Evolutionary conservation across 352 stramenopile species (phyloP), one percentile per base, ranked within the genome.

Genomic region (Halophytophthora batemanensis): DNA sequence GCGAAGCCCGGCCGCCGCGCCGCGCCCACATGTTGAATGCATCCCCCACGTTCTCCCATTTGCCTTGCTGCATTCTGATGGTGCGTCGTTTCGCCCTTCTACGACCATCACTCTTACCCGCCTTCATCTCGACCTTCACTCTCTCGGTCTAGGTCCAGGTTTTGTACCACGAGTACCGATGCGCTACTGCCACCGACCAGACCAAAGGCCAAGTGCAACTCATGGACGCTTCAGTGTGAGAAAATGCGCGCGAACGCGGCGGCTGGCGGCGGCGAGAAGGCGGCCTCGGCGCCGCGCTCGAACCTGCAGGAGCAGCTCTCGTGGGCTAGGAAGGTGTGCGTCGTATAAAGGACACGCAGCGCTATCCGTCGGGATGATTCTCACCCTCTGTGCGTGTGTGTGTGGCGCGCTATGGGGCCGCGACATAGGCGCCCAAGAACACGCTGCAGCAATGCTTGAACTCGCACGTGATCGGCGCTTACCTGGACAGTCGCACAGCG

Each of bases 371-470:
- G 13, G 48, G 22, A 17, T 7, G 18, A 3, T 25, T 33, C 31
- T 49, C 22, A 55, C 17, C 3, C 14, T 52, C 43, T 61, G 50
- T 48, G 19, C 52, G 5, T 46, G 7, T 18, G 8, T 55, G 17
- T 41, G 17, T 34, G 10, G 14, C 5, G 0, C 38, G 38, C 39
- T 42, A 45, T 50, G 2, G 10, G 8, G 22, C 14, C 33, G 33
- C 11, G 50, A 35, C 7, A 3, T 25, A 75, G 67, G 67, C 67
- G 0, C 56, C 64, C 4, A 59, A 43, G 48, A 86, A 77, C 41
- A 56, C 64, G 33, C 63, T 91, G 25, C 77, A 89, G 49, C 76
- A 89, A 46, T 86, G 81, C 48, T 61, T 91, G 15, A 91, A 91
- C 55, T 89, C 81, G 33, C 81, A 91, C 51, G 68, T 85, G 49